Conservation (phyloP, 805 yeast genomes). For the Osmozyma mogii region DNA sequence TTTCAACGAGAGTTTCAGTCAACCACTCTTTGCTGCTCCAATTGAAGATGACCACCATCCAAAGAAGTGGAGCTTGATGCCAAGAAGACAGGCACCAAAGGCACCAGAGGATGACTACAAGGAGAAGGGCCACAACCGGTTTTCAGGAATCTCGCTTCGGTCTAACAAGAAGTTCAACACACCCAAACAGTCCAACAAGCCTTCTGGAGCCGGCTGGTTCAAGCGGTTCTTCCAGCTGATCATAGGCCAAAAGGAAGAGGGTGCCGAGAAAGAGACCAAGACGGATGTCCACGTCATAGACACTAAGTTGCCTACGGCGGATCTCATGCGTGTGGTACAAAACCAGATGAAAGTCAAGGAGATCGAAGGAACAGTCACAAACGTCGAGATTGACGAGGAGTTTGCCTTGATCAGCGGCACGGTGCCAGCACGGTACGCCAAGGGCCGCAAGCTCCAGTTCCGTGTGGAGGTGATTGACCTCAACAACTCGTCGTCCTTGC, state of each 20-base stretch:
- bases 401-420: constrained; percentile 37
- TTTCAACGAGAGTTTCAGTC: too few species aligned
- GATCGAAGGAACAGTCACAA: constrained; percentile 42
- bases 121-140: constrained; percentile 17
- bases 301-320: constrained; percentile 21
- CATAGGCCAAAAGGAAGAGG: constrained; percentile 5
- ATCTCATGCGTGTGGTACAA: constrained; percentile 27
- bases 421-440: constrained; percentile 39
- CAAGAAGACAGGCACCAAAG: constrained; percentile 32
- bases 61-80: constrained; percentile 23
- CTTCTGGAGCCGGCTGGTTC: constrained; percentile 25
- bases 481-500: constrained; percentile 31
- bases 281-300: constrained; percentile 25
- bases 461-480: constrained; percentile 35
- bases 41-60: too few species aligned
- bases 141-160: constrained; percentile 28
- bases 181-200: constrained; percentile 7
- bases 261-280: constrained; percentile 2
- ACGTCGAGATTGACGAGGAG: constrained; percentile 35
- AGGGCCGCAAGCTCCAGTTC: constrained; percentile 40
- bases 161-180: constrained; percentile 6
- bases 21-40: too few species aligned
- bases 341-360: constrained; percentile 38
- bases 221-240: constrained; percentile 27
- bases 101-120: constrained; percentile 17